Evolutionary conservation across 2,329 filamentous ascomycete genomes (phyloP).

Genomic region (Calonectria pseudoreteaudii): DNA sequence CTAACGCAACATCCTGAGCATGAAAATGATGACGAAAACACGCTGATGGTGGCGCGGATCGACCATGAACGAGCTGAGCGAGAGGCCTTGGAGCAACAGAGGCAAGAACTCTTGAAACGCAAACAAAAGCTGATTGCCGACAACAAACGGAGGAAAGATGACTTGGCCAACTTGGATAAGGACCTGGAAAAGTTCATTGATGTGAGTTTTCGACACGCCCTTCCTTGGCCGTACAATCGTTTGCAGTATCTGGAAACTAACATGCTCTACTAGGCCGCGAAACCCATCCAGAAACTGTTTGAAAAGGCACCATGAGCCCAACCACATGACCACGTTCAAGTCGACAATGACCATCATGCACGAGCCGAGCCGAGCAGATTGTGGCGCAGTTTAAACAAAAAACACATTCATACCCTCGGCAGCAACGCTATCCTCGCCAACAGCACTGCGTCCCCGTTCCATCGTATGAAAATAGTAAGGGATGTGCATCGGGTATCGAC

Average conservation of each 20-base stretch:
- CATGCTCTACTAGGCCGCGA: conserved; percentile 75
- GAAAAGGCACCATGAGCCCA: conserved; percentile 72
- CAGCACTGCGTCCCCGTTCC: background rate
- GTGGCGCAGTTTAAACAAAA: background rate
- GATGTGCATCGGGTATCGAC: no score
- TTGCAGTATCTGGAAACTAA: conserved; percentile 28
- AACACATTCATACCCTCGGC: background rate
- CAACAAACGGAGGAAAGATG: conserved; percentile 94
- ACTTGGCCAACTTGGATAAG: conserved; percentile 89
- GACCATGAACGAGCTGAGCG: conserved; percentile 90
- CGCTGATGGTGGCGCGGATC: conserved; percentile 90
- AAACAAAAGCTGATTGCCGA: conserved; percentile 73
- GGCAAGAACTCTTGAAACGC: conserved; percentile 78
- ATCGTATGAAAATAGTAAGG: background rate
- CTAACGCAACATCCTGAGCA: conserved; percentile 81
- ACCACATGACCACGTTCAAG: background rate
- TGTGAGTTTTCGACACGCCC: conserved; percentile 60
- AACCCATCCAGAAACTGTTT: conserved; percentile 88
- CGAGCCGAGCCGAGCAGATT: background rate
- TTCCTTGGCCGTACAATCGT: background rate
- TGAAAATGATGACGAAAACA: conserved; percentile 77
- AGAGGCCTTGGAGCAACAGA: conserved; percentile 85
- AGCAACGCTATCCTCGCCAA: background rate
- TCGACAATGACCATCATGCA: background rate
- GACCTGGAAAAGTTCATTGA: conserved; percentile 96